phyloP scores from a whole-genome alignment of 164 flowering plant genomes.

The Amborella trichopoda region DNA sequence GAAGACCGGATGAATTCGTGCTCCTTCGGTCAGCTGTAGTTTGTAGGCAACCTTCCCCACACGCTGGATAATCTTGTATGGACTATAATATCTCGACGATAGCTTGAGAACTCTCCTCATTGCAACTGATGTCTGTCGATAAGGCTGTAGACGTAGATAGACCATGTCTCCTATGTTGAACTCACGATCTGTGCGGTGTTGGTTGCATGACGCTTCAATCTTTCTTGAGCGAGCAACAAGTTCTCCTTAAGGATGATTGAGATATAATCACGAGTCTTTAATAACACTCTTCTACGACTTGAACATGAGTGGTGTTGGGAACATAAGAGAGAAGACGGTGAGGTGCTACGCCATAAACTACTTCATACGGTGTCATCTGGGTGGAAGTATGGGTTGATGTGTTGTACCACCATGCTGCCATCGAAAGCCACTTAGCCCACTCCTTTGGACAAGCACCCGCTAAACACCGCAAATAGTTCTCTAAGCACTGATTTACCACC shows the following conservation, averaged over 20 bases:
- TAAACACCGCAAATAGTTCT: not conserved
- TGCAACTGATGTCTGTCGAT: not conserved
- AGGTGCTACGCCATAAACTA: not conserved
- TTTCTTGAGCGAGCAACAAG: not conserved
- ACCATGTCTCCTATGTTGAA: not conserved
- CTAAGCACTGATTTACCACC: not conserved
- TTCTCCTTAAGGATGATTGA: not conserved
- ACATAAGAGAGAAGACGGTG: not conserved
- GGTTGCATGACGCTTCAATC: not conserved
- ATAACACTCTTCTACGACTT: not conserved
- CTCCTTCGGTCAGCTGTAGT: not conserved
- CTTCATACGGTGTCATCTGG: not conserved
- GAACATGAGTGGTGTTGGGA: not conserved
- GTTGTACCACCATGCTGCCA: not conserved
- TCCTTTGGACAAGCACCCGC: not conserved
- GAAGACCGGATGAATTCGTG: conserved; percentile 1
- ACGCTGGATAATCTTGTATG: not conserved
- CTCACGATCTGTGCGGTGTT: not conserved
- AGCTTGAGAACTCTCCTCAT: not conserved
- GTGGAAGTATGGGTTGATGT: not conserved
- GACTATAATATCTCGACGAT: not conserved
- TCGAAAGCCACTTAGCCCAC: not conserved
- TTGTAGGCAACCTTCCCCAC: not conserved
- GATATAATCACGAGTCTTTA: not conserved
- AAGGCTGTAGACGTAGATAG: not conserved